phyloP scores from a whole-genome alignment of 306 rosid species.

The Cicer cuneatum region DNA sequence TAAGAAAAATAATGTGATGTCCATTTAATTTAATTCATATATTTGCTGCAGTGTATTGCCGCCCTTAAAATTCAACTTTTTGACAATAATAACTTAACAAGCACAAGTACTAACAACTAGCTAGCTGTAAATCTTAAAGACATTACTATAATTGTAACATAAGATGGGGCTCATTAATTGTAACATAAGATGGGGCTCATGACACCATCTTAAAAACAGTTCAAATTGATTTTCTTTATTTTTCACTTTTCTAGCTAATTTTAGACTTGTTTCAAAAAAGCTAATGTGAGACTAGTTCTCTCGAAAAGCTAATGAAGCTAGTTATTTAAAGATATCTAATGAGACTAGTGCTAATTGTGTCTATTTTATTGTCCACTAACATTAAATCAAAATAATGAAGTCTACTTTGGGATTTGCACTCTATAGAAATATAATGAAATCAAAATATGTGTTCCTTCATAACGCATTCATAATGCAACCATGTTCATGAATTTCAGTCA shows the following conservation, averaged over 20 bases:
- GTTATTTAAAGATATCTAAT: too few relatives aligned
- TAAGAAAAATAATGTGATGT: not conserved
- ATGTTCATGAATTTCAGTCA: too few relatives aligned
- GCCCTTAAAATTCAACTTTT: constrained; percentile 51
- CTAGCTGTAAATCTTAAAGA: constrained; percentile 48
- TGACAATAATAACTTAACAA: constrained; percentile 13
- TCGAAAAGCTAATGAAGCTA: not conserved
- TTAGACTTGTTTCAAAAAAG: too few relatives aligned
- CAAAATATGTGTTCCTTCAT: too few relatives aligned
- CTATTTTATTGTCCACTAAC: too few relatives aligned
- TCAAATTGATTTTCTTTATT: constrained; percentile 12
- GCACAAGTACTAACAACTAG: constrained; percentile 34
- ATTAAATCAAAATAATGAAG: too few relatives aligned
- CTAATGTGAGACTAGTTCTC: not conserved
- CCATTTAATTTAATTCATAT: not conserved
- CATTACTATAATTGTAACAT: constrained; percentile 43
- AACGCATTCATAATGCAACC: too few relatives aligned
- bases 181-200: constrained; percentile 42
- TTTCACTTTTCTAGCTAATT: constrained; percentile 11
- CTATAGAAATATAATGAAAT: too few relatives aligned
- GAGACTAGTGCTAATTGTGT: too few relatives aligned
- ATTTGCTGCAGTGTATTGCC: constrained; percentile 35
- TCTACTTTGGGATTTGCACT: too few relatives aligned
- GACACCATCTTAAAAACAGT: not conserved
- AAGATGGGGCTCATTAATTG: constrained; percentile 45